Evolutionary conservation across 768 basidiomycete genomes (phyloP), one percentile per base, ranked within the genome.

Genomic region (Porpolomopsis calyptriformis): DNA sequence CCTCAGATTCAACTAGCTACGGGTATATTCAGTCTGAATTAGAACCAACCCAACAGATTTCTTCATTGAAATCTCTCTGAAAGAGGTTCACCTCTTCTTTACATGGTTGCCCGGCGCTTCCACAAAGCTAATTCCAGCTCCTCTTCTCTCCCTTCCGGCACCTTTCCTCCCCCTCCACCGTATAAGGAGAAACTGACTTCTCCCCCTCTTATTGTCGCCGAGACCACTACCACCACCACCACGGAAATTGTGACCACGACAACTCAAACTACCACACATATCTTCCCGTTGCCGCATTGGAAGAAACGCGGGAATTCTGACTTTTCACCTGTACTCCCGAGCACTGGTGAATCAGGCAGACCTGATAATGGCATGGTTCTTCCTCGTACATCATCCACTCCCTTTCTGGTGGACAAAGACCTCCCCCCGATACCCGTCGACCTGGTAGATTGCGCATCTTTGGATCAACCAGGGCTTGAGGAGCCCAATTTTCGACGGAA

Each of bases 251-350:
- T 69, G n/a, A 67, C 70, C 7, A 71, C 74, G 23, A 66, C 68
- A 19, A 70, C 72, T 10, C 65, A 67, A 42, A 70, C 72, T 10
- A 66, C 74, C 10, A 72, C 76, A 19, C 78, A 77, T 60, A 77
- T 84, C 62, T 77, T 85, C 60, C 78, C 82, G 19, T 61, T 80
- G 20, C 77, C 81, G 12, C 67, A 71, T 49, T 82, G 80, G 81
- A 74, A 68, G 55, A 80, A 74, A 53, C 78, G 73, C 49, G 64
- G 61, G 23, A 56, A 63, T 39, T 52, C 58, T 18, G 55, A 66
- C 19, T 55, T 52, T 18, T 53, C 53, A 24, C 51, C 63, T 27
- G 52, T 62, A 7, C 65, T 54, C 49, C 62, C 57, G 46, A 62
- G 53, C 45, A 47, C 53, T 40, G 55, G 61, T 40, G 60, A 52